A percentile compares a stretch with the other conserved stretches of the same genome.
Conservation (phyloP, 2,329 filamentous ascomycete genomes). For the Epichloe baconii region DNA sequence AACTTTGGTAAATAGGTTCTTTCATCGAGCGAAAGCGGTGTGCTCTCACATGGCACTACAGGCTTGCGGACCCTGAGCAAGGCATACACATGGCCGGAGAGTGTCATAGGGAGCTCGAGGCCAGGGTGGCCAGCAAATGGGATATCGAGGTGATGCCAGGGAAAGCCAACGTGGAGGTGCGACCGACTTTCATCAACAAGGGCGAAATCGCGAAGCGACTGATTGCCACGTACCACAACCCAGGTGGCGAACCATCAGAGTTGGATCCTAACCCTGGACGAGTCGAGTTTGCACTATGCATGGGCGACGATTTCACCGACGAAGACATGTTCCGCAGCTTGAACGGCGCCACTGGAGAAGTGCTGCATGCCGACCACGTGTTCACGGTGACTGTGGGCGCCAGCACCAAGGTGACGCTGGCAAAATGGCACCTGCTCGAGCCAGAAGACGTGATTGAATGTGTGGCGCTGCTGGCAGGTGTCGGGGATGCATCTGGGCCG, state of each 20-base stretch:
- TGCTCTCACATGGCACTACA: slow-evolving; percentile 94
- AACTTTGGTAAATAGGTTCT: slow-evolving; percentile 41
- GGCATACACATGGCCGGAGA: slow-evolving; percentile 67
- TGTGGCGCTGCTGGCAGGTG: slow-evolving; percentile 41
- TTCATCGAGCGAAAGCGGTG: slow-evolving; percentile 93
- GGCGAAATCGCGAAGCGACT: slow-evolving; percentile 84
- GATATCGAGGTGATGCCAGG: slow-evolving; percentile 95
- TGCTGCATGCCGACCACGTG: slow-evolving; percentile 47
- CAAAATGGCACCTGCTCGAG: slow-evolving; percentile 80
- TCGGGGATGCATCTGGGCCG: slow-evolving; percentile 24
- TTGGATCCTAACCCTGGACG: slow-evolving; percentile 32
- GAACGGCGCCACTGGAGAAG: slow-evolving; percentile 41
- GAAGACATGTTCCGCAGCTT: slow-evolving; percentile 93
- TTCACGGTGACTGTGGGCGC: slow-evolving; percentile 89
- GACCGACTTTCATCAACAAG: slow-evolving; percentile 97
- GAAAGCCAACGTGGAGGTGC: slow-evolving; percentile 92
- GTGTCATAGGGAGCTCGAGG: slow-evolving; percentile 70
- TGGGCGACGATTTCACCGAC: slow-evolving; percentile 93
- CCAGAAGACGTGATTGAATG: slow-evolving; percentile 74
- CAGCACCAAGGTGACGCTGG: slow-evolving; percentile 82
- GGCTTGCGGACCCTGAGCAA: slow-evolving; percentile 75
- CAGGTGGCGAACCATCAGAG: slow-evolving; percentile 29
- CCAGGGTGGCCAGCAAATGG: slow-evolving; percentile 62
- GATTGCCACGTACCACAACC: slow-evolving; percentile 55
- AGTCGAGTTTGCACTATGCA: slow-evolving; percentile 77